phyloP scores from a whole-genome alignment of 371 early-diverging fungal species.

The Mortierella sp. region DNA sequence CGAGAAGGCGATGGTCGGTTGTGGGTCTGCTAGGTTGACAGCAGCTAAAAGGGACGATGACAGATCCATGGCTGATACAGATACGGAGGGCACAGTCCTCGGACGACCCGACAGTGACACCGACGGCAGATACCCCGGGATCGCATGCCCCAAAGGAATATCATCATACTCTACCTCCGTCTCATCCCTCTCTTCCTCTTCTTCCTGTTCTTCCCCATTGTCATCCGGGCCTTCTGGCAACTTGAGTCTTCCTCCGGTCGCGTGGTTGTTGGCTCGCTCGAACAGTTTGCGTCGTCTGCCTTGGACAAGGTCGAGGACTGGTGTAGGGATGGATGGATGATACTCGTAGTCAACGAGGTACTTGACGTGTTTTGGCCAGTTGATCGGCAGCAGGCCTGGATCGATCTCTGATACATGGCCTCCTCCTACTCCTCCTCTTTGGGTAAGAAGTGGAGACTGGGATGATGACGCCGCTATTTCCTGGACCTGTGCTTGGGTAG shows the following conservation, averaged over 20 bases:
- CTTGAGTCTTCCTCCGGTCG: background rate
- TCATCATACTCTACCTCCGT: slow-evolving; percentile 31
- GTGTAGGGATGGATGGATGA: slow-evolving; percentile 30
- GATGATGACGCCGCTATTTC: background rate
- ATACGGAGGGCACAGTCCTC: background rate
- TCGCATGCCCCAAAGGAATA: slow-evolving; percentile 48
- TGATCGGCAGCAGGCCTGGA: slow-evolving; percentile 25
- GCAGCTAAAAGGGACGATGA: slow-evolving; percentile 11
- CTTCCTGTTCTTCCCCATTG: slow-evolving; percentile 10
- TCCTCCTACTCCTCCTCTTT: background rate
- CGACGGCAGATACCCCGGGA: slow-evolving; percentile 28
- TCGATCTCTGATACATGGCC: slow-evolving; percentile 30
- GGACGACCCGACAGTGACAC: background rate
- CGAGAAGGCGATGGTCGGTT: background rate
- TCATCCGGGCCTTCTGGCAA: background rate
- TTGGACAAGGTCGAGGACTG: slow-evolving; percentile 35
- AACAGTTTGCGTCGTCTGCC: slow-evolving; percentile 20
- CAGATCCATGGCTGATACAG: background rate
- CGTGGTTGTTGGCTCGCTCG: background rate
- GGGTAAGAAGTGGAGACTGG: background rate
- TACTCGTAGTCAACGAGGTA: slow-evolving; percentile 52
- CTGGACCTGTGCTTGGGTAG: background rate
- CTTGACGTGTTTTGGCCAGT: slow-evolving; percentile 51
- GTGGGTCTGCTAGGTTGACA: background rate
- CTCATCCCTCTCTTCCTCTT: slow-evolving; percentile 7